Conservation (phyloP, 108 stramenopile species). For the Nitzschia sp. region DNA sequence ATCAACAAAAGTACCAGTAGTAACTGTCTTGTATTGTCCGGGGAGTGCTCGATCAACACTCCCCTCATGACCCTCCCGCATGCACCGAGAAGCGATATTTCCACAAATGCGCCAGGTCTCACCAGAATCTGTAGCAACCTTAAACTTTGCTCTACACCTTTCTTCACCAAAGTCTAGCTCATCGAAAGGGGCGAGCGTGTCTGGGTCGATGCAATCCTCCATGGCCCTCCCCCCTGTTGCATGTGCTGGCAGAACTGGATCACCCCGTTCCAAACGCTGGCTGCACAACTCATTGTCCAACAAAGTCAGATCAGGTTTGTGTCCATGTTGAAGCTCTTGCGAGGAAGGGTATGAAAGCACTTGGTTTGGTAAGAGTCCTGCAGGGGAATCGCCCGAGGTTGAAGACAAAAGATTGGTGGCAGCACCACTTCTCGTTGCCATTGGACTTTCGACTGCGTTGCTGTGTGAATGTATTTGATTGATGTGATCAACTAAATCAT, state of each 20-base stretch:
- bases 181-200: constrained; percentile 52
- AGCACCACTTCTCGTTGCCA: not conserved
- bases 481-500: constrained; percentile 1
- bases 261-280: constrained; percentile 62
- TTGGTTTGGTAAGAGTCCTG: not conserved
- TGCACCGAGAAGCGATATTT: constrained; percentile 1
- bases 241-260: constrained; percentile 30
- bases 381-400: not conserved
- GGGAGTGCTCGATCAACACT: constrained; percentile 40
- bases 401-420: not conserved
- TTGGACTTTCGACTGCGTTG: not conserved
- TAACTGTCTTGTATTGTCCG: constrained; percentile 35
- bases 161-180: constrained; percentile 39
- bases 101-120: constrained; percentile 30
- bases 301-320: not conserved
- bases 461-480: constrained; percentile 7
- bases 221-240: constrained; percentile 13
- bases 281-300: constrained; percentile 33
- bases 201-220: constrained; percentile 60
- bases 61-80: constrained; percentile 24
- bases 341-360: constrained; percentile 27
- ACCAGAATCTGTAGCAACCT: constrained; percentile 24
- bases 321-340: constrained; percentile 30
- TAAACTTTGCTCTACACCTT: constrained; percentile 29
- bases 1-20: constrained; percentile 37